Conservation (phyloP, 1,284 basidiomycete genomes). For the Abortiporus biennis region DNA sequence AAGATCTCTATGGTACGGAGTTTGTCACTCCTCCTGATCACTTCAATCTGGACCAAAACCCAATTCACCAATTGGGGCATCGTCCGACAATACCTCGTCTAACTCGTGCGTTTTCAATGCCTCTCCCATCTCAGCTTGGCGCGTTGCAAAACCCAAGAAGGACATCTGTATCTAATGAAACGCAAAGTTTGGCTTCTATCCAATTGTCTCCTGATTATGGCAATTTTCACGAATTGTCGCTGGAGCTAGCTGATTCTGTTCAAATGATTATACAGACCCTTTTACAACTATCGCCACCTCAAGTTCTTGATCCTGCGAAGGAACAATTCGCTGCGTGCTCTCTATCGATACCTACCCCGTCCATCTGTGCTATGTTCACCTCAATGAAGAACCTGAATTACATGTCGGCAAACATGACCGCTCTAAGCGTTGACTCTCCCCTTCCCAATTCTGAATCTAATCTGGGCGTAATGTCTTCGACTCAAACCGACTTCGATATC, state of each 20-base stretch:
- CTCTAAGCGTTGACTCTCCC: constrained; percentile 17
- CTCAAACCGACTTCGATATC: constrained; percentile 50
- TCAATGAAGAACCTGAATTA: constrained; percentile 90
- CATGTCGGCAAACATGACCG: constrained; percentile 72
- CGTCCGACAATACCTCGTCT: constrained; percentile 39
- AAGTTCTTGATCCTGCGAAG: constrained; percentile 86
- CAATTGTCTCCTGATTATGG: constrained; percentile 16
- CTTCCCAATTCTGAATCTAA: constrained; percentile 3
- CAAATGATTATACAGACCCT: constrained; percentile 87
- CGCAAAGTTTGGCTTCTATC: too few relatives aligned
- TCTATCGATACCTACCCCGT: constrained; percentile 78
- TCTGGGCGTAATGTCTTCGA: constrained; percentile 8
- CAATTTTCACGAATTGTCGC: constrained; percentile 57
- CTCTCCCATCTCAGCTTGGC: constrained; percentile 61
- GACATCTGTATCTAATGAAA: constrained; percentile 13
- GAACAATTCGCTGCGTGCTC: constrained; percentile 88
- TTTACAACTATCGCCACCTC: constrained; percentile 80
- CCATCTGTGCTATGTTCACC: constrained; percentile 82
- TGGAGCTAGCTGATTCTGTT: constrained; percentile 83
- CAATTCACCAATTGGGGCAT: constrained; percentile 24
- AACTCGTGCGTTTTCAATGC: constrained; percentile 67
- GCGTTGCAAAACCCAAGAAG: constrained; percentile 62
- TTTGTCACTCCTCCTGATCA: constrained; percentile 30
- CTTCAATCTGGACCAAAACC: constrained; percentile 27
- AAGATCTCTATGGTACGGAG: constrained; percentile 24